These are phyloP conservation scores for Prunus davidiana DNA, from an alignment of 306 rosid species.

Conservation along the genomic window DNA sequence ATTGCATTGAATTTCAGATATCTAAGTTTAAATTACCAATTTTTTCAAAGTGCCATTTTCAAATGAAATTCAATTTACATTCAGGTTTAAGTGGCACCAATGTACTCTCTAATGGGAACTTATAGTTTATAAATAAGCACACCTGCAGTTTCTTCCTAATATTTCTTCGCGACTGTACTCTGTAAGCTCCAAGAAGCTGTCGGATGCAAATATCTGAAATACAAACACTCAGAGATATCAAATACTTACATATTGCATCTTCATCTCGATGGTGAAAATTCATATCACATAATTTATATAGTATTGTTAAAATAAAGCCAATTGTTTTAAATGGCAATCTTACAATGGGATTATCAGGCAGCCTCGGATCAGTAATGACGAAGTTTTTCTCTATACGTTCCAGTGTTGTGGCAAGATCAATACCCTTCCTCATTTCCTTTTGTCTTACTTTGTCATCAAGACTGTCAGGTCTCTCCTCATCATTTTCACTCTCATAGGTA, in stretches of 20 bases:
- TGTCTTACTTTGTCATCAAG: constrained; percentile 56
- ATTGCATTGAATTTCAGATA: no score
- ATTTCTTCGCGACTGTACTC: constrained; percentile 98
- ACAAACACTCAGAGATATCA: constrained; percentile 20
- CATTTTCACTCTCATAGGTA: constrained; percentile 38
- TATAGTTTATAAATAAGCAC: background rate
- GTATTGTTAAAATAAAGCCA: background rate
- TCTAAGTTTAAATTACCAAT: no score
- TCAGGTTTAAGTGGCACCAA: no score
- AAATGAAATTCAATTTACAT: no score
- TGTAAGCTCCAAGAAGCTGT: constrained; percentile 94
- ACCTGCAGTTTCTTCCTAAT: constrained; percentile 98
- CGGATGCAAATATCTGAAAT: constrained; percentile 92
- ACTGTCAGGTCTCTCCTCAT: constrained; percentile 54
- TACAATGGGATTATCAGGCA: constrained; percentile 98
- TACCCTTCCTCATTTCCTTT: constrained; percentile 89
- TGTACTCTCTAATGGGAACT: background rate
- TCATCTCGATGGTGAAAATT: constrained; percentile 1
- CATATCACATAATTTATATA: background rate
- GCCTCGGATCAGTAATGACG: constrained; percentile 97
- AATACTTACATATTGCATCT: background rate
- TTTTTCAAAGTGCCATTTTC: no score
- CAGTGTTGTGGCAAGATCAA: constrained; percentile 96
- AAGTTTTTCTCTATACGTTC: constrained; percentile 98
- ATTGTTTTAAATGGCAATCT: constrained; percentile 26